These are phyloP conservation scores for Jamesozyma piceae DNA, from an alignment of 805 yeast genomes.

Conservation along the genomic window DNA sequence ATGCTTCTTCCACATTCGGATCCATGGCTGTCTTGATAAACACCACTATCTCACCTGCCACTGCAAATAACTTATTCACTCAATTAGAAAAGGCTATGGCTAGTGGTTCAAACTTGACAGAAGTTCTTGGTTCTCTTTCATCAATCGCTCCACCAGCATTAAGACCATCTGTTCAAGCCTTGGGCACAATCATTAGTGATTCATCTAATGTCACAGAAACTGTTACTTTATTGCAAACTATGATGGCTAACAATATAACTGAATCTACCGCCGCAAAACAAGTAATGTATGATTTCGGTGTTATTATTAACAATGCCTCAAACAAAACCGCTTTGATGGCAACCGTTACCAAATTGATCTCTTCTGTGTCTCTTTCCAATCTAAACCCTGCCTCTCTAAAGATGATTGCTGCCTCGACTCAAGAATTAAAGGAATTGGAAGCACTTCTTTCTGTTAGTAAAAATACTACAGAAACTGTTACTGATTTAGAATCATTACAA, in stretches of 20 bases:
- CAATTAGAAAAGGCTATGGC: slow-evolving; percentile 7
- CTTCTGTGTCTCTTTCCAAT: slow-evolving; percentile 7
- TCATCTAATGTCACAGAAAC: slow-evolving; percentile 15
- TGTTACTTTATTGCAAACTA: slow-evolving; percentile 10
- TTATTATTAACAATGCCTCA: slow-evolving; percentile 11
- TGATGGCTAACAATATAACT: slow-evolving; percentile 19
- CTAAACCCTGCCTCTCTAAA: slow-evolving; percentile 6
- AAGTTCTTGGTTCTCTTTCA: slow-evolving; percentile 9
- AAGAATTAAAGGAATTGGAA: slow-evolving; percentile 18
- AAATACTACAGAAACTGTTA: slow-evolving; percentile 17
- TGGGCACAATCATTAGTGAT: slow-evolving; percentile 10
- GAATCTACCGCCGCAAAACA: slow-evolving; percentile 14
- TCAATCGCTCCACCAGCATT: slow-evolving; percentile 10
- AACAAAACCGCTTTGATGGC: slow-evolving; percentile 16
- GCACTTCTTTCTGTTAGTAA: slow-evolving; percentile 15
- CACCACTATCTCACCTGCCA: slow-evolving; percentile 13
- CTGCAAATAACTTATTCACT: slow-evolving; percentile 14
- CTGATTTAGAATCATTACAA: slow-evolving; percentile 13
- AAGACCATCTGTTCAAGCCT: slow-evolving; percentile 13
- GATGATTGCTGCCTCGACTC: slow-evolving; percentile 16
- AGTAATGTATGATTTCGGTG: slow-evolving; percentile 15
- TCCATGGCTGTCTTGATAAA: slow-evolving; percentile 16
- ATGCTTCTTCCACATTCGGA: slow-evolving; percentile 17
- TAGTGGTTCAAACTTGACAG: slow-evolving; percentile 5
- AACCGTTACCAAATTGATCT: slow-evolving; percentile 13